phyloP scores from a whole-genome alignment of 2,329 filamentous ascomycete species.

The Botrytis sinoallii region DNA sequence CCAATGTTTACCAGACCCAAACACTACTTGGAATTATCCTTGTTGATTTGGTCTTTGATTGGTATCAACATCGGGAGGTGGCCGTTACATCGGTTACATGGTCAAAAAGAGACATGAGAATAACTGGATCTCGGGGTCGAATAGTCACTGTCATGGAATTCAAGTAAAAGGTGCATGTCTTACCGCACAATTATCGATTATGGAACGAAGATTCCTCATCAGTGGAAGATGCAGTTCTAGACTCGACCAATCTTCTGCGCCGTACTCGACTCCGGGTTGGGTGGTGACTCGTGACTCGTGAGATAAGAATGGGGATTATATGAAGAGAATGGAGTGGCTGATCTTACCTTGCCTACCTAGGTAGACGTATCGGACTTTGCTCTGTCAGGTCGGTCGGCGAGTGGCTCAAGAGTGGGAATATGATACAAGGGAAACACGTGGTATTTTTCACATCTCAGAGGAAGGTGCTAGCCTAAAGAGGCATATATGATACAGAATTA shows the following conservation, averaged over 20 bases:
- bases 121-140: not conserved
- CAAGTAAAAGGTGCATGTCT: not conserved
- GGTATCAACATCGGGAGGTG: not conserved
- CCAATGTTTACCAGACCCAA: too few relatives aligned
- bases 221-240: not conserved
- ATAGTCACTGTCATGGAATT: not conserved
- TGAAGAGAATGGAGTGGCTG: not conserved
- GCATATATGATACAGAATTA: too few relatives aligned
- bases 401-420: not conserved
- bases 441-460: not conserved
- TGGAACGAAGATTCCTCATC: not conserved
- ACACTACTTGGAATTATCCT: conserved; percentile 1
- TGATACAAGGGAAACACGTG: not conserved
- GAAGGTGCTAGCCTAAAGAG: too few relatives aligned
- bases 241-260: not conserved
- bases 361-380: not conserved
- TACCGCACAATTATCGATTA: not conserved
- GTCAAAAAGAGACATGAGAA: not conserved
- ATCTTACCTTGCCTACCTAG: not conserved
- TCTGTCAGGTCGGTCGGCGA: not conserved
- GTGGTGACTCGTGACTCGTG: not conserved
- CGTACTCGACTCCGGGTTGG: not conserved
- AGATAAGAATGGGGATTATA: not conserved
- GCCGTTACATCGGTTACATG: not conserved
- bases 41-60: not conserved